Evolutionary conservation across 192 early-diverging fungal genomes (phyloP), one percentile per base, ranked within the genome.

Genomic region (Dissophora globulifera): DNA sequence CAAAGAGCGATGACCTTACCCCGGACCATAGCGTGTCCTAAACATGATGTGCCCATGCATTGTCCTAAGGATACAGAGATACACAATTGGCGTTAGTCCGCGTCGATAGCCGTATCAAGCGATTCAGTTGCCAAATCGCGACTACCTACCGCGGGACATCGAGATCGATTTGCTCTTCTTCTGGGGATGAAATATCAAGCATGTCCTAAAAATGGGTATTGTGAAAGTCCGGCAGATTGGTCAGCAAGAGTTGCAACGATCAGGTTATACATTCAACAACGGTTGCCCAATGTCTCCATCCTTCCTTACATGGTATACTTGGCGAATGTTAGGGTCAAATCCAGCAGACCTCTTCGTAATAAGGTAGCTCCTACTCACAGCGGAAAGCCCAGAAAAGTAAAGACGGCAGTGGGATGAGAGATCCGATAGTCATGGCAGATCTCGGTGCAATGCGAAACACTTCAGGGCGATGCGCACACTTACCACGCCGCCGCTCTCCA

Each of bases 11-110:
- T 19, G n/a, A 20, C 23, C 33, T 53, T 82, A 85, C 86, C 86
- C 86, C 50, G 76, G 79, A 33, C 86, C 86, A 76, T 81, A 87
- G n/a, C 86, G 83, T 29, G 78, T 71, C 45, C 78, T 74, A 60
- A 87, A 85, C 86, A 87, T 84, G 33, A 87, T 85, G 61, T 87
- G 86, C 8, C 75, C 80, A 50, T 82, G 79, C 70, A 84, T 83
- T 19, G 86, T 85, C 35, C 70, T 75, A 60, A 20, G 6, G 41
- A 32, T 42, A 17, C 8, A 13, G 16, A 10, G 40, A 48, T 15
- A 45, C 3, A 31, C 31, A 30, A 38, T 54, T 30, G 33, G 7
- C n/a, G 17, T 17, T n/a, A 17, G 16, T 17, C 43, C 17, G 13
- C 38, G 38, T 40, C 7, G 38, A 13, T 40, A 40, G 13, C 38